Conservation (phyloP, 257 asterid species). For the Verbascum thapsus region DNA sequence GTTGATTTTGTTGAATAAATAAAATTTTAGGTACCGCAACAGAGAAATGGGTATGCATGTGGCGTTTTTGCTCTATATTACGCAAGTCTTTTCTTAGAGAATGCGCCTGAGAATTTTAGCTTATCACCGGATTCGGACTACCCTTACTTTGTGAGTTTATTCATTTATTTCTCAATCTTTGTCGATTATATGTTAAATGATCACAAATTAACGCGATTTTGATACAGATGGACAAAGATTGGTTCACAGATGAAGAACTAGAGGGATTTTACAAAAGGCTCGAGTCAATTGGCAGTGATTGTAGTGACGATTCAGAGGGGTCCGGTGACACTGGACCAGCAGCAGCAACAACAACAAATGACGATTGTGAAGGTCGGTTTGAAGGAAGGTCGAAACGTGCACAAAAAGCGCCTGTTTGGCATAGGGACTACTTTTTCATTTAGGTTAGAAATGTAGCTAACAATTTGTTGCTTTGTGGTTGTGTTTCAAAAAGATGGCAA, state of each 20-base stretch:
- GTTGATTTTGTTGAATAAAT: not conserved
- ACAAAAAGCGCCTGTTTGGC: too few relatives aligned
- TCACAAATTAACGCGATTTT: too few relatives aligned
- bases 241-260: slow-evolving; percentile 53
- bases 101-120: slow-evolving; percentile 56
- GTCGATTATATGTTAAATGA: not conserved
- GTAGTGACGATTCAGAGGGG: too few relatives aligned
- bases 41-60: slow-evolving; percentile 59
- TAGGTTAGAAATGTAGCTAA: too few relatives aligned
- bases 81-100: slow-evolving; percentile 50
- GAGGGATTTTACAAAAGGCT: slow-evolving; percentile 46
- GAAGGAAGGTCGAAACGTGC: too few relatives aligned
- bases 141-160: slow-evolving; percentile 71
- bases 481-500: too few relatives aligned
- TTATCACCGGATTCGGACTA: slow-evolving; percentile 49
- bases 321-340: too few relatives aligned
- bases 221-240: slow-evolving; percentile 55
- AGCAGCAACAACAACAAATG: too few relatives aligned
- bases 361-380: too few relatives aligned
- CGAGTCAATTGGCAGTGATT: slow-evolving; percentile 3
- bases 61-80: slow-evolving; percentile 56
- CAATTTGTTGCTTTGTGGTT: too few relatives aligned
- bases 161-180: not conserved
- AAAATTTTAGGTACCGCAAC: slow-evolving; percentile 63
- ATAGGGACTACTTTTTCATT: too few relatives aligned